Evolutionary conservation across 176 grass and related monocot species (phyloP).

Genomic region (Saccharum spontaneum): DNA sequence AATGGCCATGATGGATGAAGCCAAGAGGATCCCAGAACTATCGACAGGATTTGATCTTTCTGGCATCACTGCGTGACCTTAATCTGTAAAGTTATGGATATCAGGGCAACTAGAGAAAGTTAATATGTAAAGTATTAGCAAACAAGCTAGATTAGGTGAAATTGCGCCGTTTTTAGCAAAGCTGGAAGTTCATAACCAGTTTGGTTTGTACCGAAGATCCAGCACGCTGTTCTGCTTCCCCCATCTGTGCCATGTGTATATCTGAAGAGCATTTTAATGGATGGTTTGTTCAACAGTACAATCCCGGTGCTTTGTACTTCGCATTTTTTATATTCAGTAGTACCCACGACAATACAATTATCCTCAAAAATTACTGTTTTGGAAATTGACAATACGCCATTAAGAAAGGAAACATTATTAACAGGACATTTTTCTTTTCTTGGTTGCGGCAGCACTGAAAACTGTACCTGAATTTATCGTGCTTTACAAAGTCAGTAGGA

Average conservation of each 20-base stretch:
- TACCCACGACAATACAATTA: background rate
- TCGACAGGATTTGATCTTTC: conserved; percentile 7
- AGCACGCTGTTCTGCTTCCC: conserved; percentile 23
- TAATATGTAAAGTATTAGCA: conserved; percentile 47
- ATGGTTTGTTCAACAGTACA: conserved; percentile 11
- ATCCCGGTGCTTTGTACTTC: background rate
- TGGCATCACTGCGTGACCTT: conserved; percentile 11
- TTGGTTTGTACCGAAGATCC: conserved; percentile 32
- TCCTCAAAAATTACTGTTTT: background rate
- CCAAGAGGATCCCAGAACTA: background rate
- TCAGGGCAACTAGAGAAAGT: conserved; percentile 37
- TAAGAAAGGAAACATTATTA: background rate
- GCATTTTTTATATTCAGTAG: background rate
- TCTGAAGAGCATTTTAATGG: conserved; percentile 22
- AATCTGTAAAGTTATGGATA: conserved; percentile 49
- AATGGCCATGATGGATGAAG: conserved; percentile 48
- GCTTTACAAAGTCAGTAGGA: background rate
- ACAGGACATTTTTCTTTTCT: background rate
- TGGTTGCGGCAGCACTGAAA: background rate
- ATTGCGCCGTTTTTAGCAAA: conserved; percentile 22
- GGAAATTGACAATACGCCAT: background rate
- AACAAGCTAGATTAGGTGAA: conserved; percentile 47
- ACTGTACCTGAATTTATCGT: background rate
- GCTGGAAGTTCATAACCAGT: conserved; percentile 35
- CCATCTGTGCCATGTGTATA: conserved; percentile 32